Base-by-base conservation (phyloP, 371 early-diverging fungal genomes). In the Apophysomyces elegans region DNA sequence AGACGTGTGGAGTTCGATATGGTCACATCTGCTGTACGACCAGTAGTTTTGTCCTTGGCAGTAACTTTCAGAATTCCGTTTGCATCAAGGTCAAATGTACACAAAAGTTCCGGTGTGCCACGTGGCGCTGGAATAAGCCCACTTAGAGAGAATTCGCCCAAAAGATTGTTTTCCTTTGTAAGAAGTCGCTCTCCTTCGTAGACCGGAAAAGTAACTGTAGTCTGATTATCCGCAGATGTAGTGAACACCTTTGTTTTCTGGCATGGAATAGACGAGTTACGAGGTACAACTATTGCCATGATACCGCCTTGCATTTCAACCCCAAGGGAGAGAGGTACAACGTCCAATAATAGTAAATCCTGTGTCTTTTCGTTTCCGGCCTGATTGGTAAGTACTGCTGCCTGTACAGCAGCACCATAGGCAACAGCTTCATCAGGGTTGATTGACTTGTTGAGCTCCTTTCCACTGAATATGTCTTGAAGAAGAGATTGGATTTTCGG, bases 401-500 rank as follows among this genome's bases (percentile, higher is more conserved):
- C 94, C 80, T 95, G 96, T 65, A 95, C 93, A 61, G 96, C 96
- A 68, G 98, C 98, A 85, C 98, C 98, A 77, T 92, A 95, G 65
- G 98, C 94, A 70, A 97, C 95, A 67, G 95, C 95, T 77, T 96
- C 96, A 81, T 96, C 96, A 56, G 96, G 96, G 86, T 96, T 94
- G 83, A 96, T 91, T 59, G 91, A 90, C 86, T 93, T 91, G 88
- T 86, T 88, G 65, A 90, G 79, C 65, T 89, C 86, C 84, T 92
- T 93, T 64, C 92, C 93, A 77, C 90, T 86, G 80, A 97, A 97
- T 83, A 89, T 90, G 84, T 99, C 98, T 13, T 91, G 89, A 69
- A 99, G 90, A 70, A 99, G 90, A 83, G 96, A 91, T 82, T 96
- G 97, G 77, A 99, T 94, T 91, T 96, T 98, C 86, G 99, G 99